phyloP scores from a whole-genome alignment of 805 yeast species.

The Metschnikowia lachancei region DNA sequence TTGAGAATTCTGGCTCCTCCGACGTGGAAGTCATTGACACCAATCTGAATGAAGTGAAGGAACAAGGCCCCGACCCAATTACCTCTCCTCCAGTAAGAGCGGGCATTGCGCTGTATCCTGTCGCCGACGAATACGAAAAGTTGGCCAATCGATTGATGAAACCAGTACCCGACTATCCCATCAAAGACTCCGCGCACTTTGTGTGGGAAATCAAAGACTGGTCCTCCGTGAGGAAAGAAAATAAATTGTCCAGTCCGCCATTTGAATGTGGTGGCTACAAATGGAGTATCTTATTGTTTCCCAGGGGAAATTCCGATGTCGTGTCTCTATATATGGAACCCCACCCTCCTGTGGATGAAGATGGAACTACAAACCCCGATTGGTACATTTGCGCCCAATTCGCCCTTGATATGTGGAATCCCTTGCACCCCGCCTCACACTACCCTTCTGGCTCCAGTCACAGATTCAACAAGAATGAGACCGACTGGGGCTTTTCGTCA shows the following conservation, averaged over 20 bases:
- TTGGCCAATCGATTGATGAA: conserved; percentile 35
- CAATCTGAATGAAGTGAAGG: conserved; percentile 8
- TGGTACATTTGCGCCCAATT: conserved; percentile 95
- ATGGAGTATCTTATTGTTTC: conserved; percentile 74
- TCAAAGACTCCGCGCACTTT: conserved; percentile 30
- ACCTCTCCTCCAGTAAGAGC: not conserved
- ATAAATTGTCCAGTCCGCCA: conserved; percentile 45
- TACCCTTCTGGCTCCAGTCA: conserved; percentile 67
- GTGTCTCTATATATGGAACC: conserved; percentile 83
- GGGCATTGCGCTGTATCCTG: conserved; percentile 15
- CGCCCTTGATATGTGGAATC: conserved; percentile 80
- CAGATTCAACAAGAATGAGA: conserved; percentile 68
- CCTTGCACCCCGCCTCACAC: conserved; percentile 61
- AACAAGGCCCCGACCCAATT: not conserved
- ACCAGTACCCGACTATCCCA: conserved; percentile 40
- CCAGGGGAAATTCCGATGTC: conserved; percentile 61
- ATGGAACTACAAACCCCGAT: conserved; percentile 32
- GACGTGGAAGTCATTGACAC: conserved; percentile 18
- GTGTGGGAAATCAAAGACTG: conserved; percentile 56
- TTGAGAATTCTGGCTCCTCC: conserved; percentile 19
- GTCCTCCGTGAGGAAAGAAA: conserved; percentile 37
- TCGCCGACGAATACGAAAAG: conserved; percentile 31
- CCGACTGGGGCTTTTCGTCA: conserved; percentile 95
- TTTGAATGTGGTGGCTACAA: conserved; percentile 60
- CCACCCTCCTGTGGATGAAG: conserved; percentile 40